Percentiles rank a stretch among this genome's conserved stretches.
Conservation (phyloP, 352 stramenopile species). For the Phytophthora brassicae region DNA sequence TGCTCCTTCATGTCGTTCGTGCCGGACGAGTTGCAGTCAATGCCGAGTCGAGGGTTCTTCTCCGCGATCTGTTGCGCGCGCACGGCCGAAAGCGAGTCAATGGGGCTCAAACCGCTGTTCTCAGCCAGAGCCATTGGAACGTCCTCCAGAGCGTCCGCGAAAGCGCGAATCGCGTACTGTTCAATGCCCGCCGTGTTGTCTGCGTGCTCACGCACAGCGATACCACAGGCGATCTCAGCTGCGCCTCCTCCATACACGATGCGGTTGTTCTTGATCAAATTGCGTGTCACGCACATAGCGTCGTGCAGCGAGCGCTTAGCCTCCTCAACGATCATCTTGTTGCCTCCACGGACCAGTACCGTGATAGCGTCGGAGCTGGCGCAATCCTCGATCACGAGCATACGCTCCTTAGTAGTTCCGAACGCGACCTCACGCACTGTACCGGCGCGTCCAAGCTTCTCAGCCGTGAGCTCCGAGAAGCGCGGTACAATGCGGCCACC, state of each 20-base stretch:
- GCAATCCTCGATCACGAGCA: conserved; percentile 99
- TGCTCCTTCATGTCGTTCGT: conserved; percentile 98
- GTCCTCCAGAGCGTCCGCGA: conserved; percentile 98
- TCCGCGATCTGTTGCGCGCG: conserved; percentile 94
- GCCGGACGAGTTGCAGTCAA: conserved; percentile 95
- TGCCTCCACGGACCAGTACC: conserved; percentile 97
- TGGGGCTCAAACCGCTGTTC: conserved; percentile 97
- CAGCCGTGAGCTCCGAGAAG: conserved; percentile 95
- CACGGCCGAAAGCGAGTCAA: conserved; percentile 97
- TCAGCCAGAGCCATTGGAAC: conserved; percentile 99
- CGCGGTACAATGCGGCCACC: conserved; percentile 98
- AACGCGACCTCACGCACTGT: conserved; percentile 97
- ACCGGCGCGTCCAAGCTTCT: conserved; percentile 96
- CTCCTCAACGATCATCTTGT: conserved; percentile 99
- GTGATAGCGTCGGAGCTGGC: conserved; percentile 98
- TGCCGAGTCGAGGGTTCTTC: conserved; percentile 94
- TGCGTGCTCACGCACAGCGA: conserved; percentile 92
- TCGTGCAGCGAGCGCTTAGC: conserved; percentile 99
- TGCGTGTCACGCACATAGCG: conserved; percentile 99
- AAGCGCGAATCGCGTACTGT: conserved; percentile 98
- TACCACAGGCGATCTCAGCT: conserved; percentile 97
- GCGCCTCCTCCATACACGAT: conserved; percentile 99
- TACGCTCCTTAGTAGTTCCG: conserved; percentile 97
- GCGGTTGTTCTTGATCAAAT: conserved; percentile 99
- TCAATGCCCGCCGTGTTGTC: conserved; percentile 84